phyloP scores from a whole-genome alignment of 2,329 filamentous ascomycete species.

The Cladophialophora chaetospira region DNA sequence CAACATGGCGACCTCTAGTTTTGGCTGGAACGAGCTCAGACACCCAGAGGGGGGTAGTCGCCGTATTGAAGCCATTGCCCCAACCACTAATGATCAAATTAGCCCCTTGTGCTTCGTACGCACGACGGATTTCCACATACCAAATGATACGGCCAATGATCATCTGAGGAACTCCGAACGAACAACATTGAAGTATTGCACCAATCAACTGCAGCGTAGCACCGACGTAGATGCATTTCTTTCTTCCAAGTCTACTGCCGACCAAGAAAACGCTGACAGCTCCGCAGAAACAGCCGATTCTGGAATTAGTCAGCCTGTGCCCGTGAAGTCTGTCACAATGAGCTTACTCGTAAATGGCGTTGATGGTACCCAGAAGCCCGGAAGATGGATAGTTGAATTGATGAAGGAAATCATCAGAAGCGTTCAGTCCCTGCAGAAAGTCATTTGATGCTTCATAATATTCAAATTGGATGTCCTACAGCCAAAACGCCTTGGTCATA shows the following conservation, averaged over 20 bases:
- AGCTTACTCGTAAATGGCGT: slow-evolving; percentile 14
- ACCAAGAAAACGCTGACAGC: slow-evolving; percentile 34
- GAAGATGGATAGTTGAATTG: slow-evolving; percentile 12
- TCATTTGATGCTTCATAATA: neutral
- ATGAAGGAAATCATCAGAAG: slow-evolving; percentile 2
- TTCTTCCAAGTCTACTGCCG: slow-evolving; percentile 50
- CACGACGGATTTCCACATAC: neutral
- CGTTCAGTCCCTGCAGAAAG: slow-evolving; percentile 1
- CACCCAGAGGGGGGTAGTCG: slow-evolving; percentile 49
- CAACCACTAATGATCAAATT: slow-evolving; percentile 41
- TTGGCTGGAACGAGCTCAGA: slow-evolving; percentile 48
- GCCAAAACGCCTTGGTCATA: slow-evolving; percentile 11
- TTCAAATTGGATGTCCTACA: neutral
- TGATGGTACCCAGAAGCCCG: slow-evolving; percentile 10
- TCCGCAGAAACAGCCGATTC: slow-evolving; percentile 8
- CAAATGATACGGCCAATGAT: slow-evolving; percentile 50
- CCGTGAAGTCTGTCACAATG: too few species aligned
- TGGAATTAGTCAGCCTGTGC: neutral
- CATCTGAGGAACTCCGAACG: slow-evolving; percentile 48
- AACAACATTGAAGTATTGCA: slow-evolving; percentile 49
- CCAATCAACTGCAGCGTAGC: slow-evolving; percentile 50
- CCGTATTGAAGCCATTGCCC: slow-evolving; percentile 51
- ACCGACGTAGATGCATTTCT: slow-evolving; percentile 47
- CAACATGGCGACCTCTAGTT: slow-evolving; percentile 38
- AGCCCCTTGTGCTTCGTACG: neutral